Evolutionary conservation across 108 stramenopile species (phyloP), one percentile per base, ranked within the genome.

Genomic region (Aureococcus anophagefferens): DNA sequence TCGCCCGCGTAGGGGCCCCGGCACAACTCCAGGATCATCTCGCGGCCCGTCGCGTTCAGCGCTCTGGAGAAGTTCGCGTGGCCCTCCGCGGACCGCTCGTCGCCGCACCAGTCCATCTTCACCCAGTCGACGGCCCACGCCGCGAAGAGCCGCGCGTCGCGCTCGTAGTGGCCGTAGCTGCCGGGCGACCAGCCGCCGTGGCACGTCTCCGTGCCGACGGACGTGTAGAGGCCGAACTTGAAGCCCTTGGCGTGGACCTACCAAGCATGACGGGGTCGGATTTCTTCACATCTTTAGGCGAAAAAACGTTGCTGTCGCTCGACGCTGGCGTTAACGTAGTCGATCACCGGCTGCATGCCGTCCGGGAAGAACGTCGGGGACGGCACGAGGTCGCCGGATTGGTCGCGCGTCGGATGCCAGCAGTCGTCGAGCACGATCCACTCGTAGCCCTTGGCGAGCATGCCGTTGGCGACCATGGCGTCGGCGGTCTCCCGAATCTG

Each of bases 391-490:
- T 9, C 37, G 31, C 31, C 44, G 5, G 36, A 4, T 4, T 68
- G 9, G 11, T 4, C 5, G 11, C 31, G 30, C 5, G 5, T 4
- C 5, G n/a, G 30, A 5, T n/a, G n/a, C 67, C 67, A 68, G 67
- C 67, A 68, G 31, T 68, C 67, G 44, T 68, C 67, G n/a, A 68
- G 4, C 5, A 68, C 28, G n/a, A 68, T 4, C 36, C 44, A 68
- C 31, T 16, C 9, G 31, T 14, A 68, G 5, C 67, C 67, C 14
- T 13, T 4, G 5, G n/a, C 67, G 28, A 14, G 9, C 5, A 68
- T 4, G 29, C 67, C 67, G 9, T 5, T 29, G 31, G 4, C 31
- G 31, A 68, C 67, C n/a, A 68, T 4, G n/a, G 67, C 67, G 11
- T 68, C 67, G 4, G 67, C 67, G 5, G n/a, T 29, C n/a, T 5